A percentile compares a stretch with the other conserved stretches of the same genome.
phyloP scores from a whole-genome alignment of 768 basidiomycete species.

The Tubosaeta sp. region DNA sequence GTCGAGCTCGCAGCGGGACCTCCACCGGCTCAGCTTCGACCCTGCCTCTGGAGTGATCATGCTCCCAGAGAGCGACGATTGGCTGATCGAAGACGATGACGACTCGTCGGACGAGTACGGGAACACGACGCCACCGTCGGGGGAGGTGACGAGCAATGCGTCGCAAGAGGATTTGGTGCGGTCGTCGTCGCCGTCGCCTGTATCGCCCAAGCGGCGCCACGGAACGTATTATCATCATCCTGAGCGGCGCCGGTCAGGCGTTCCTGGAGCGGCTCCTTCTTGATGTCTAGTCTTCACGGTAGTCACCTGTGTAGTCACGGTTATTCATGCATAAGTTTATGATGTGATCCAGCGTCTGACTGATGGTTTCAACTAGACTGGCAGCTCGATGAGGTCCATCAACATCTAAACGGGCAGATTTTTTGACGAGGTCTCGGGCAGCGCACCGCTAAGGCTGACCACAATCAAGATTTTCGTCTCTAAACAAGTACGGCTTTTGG shows the following conservation, averaged over 20 bases:
- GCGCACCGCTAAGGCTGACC: too few relatives aligned
- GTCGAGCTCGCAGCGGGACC: conserved; percentile 29
- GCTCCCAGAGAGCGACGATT: conserved; percentile 71
- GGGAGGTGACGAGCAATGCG: conserved; percentile 9
- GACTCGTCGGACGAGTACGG: conserved; percentile 44
- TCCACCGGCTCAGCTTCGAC: conserved; percentile 77
- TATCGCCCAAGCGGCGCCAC: conserved; percentile 54
- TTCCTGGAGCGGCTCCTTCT: conserved; percentile 56
- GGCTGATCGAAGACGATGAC: conserved; percentile 52
- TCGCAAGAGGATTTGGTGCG: conserved; percentile 26
- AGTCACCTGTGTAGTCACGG: not conserved
- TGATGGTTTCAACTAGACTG: too few relatives aligned
- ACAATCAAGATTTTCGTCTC: too few relatives aligned
- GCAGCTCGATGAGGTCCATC: too few relatives aligned
- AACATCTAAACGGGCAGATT: too few relatives aligned
- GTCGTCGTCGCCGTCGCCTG: conserved; percentile 19
- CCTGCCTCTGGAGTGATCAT: conserved; percentile 85
- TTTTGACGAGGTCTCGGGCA: too few relatives aligned
- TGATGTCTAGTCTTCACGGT: conserved; percentile 2
- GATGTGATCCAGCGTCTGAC: not conserved
- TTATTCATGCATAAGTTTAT: not conserved
- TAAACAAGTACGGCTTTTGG: too few relatives aligned
- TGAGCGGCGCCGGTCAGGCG: conserved; percentile 48
- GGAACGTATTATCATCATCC: conserved; percentile 87
- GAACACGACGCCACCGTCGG: conserved; percentile 23